A percentile compares a stretch with the other conserved stretches of the same genome.
Conservation (phyloP, 495 filamentous ascomycete species). For the Trichoderma orchidacearum region DNA sequence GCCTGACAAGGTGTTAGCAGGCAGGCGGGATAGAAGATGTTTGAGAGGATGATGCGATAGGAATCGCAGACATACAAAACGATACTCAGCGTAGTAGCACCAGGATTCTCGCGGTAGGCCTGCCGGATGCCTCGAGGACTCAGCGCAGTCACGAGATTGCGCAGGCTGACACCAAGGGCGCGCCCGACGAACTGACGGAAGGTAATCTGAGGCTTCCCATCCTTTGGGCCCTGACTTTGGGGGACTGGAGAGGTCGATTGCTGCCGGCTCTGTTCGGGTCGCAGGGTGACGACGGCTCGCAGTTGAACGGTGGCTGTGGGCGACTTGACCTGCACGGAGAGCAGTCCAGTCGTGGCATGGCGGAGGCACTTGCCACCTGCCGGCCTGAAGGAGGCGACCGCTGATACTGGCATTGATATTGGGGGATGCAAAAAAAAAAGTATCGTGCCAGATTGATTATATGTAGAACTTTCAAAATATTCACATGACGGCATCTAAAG, state of each 20-base stretch:
- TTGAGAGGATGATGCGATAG: background rate
- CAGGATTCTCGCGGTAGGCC: constrained; percentile 22
- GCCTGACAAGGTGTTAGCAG: constrained; percentile 9
- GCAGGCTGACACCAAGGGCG: constrained; percentile 15
- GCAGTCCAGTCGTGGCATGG: background rate
- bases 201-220: constrained; percentile 3
- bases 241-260: background rate
- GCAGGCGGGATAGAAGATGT: background rate
- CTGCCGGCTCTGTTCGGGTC: background rate
- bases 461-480: background rate
- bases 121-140: constrained; percentile 16
- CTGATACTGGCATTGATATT: constrained; percentile 1
- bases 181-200: constrained; percentile 1
- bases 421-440: no score
- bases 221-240: background rate
- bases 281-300: background rate
- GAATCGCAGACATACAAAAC: background rate
- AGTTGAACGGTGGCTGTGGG: background rate
- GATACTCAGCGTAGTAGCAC: constrained; percentile 7
- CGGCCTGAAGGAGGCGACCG: background rate
- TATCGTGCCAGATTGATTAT: no score
- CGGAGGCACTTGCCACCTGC: background rate
- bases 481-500: background rate
- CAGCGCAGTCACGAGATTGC: constrained; percentile 16
- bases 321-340: background rate